These are phyloP conservation scores for Avena eriantha DNA, from an alignment of 176 grass and related monocot species.

Conservation along the genomic window DNA sequence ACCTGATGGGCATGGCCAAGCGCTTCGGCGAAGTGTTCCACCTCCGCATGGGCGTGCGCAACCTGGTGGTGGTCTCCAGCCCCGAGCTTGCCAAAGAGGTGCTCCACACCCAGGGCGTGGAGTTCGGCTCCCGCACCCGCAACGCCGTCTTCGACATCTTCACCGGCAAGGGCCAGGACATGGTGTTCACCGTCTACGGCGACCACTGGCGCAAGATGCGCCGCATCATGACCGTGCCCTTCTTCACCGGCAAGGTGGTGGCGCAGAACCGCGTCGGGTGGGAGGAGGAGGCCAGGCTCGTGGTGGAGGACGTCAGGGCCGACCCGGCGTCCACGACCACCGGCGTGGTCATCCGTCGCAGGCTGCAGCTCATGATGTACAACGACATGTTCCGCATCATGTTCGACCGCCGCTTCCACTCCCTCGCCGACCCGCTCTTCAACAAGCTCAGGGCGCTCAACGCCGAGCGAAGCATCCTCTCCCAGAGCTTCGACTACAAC, in stretches of 20 bases:
- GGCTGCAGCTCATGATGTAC: slow-evolving; percentile 40
- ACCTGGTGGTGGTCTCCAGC: slow-evolving; percentile 83
- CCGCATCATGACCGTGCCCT: slow-evolving; percentile 86
- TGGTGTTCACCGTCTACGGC: slow-evolving; percentile 92
- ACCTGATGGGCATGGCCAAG: slow-evolving; percentile 69
- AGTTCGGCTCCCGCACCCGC: slow-evolving; percentile 92
- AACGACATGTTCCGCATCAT: slow-evolving; percentile 37
- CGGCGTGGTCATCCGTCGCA: slow-evolving; percentile 64
- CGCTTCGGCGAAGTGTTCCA: slow-evolving; percentile 85
- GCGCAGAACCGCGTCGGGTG: slow-evolving; percentile 77
- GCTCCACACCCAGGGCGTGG: slow-evolving; percentile 81
- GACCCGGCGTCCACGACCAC: slow-evolving; percentile 46
- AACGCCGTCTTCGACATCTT: slow-evolving; percentile 92
- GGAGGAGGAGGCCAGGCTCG: slow-evolving; percentile 82
- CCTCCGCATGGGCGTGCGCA: slow-evolving; percentile 87
- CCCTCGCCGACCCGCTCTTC: slow-evolving; percentile 30
- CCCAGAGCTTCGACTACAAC: slow-evolving; percentile 25
- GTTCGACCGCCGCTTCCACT: slow-evolving; percentile 8
- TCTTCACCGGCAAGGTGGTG: slow-evolving; percentile 92
- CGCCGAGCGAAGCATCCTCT: slow-evolving; percentile 4
- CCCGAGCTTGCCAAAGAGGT: slow-evolving; percentile 86
- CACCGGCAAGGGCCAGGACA: slow-evolving; percentile 85
- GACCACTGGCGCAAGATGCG: slow-evolving; percentile 98
- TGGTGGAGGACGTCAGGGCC: slow-evolving; percentile 71
- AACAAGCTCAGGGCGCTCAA: slow-evolving; percentile 29